A percentile compares a stretch with the other conserved stretches of the same genome.
Evolutionary conservation across 1,139 yeast genomes (phyloP).

Genomic region (Taphrina pruni): DNA sequence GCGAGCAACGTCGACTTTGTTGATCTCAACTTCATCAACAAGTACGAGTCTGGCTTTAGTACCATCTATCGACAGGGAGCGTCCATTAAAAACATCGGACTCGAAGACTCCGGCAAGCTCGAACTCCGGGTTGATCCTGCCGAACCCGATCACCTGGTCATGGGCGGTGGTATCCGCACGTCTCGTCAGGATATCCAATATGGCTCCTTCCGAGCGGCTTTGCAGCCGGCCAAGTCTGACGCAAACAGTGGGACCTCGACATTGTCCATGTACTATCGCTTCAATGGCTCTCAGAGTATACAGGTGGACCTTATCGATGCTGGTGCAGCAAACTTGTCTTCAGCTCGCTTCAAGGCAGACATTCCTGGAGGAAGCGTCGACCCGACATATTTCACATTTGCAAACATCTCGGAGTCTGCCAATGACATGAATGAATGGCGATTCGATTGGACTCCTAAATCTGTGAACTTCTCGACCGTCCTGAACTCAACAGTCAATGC

Average conservation of each 20-base stretch:
- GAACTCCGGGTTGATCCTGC: conserved; percentile 27
- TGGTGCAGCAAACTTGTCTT: conserved; percentile 4
- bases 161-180: conserved; percentile 38
- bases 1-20: conserved; percentile 23
- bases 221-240: conserved; percentile 29
- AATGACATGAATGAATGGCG: conserved; percentile 34
- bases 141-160: conserved; percentile 19
- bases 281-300: conserved; percentile 27
- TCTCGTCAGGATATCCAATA: conserved; percentile 39
- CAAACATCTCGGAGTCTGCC: conserved; percentile 11
- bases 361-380: conserved; percentile 18
- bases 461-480: conserved; percentile 14
- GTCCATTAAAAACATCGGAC: conserved; percentile 13
- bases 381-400: conserved; percentile 16
- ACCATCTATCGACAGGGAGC: conserved; percentile 33
- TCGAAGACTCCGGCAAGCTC: conserved; percentile 23
- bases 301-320: conserved; percentile 31
- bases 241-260: conserved; percentile 10
- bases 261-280: conserved; percentile 35
- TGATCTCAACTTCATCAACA: conserved; percentile 22
- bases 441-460: conserved; percentile 27
- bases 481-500: conserved; percentile 13
- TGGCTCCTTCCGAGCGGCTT: conserved; percentile 33
- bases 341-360: conserved; percentile 15
- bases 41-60: conserved; percentile 27